These are phyloP conservation scores for Lathyrus sativus DNA, from an alignment of 306 rosid genomes.

Conservation along the genomic window DNA sequence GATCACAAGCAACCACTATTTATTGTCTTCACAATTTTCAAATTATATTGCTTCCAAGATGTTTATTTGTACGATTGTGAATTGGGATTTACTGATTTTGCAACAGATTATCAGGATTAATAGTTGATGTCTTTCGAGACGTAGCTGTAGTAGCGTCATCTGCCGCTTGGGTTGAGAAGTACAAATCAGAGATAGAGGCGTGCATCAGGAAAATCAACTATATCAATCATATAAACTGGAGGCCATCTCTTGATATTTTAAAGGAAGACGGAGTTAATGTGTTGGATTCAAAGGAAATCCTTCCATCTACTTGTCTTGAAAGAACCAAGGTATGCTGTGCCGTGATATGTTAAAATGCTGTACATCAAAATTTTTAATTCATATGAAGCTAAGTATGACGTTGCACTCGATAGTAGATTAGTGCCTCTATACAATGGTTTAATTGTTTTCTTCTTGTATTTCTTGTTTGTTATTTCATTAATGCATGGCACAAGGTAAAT, in stretches of 20 bases:
- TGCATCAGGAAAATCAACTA: constrained; percentile 49
- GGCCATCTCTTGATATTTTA: constrained; percentile 82
- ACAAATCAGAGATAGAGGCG: constrained; percentile 72
- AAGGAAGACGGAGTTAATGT: constrained; percentile 82
- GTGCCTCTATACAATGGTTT: constrained; percentile 1
- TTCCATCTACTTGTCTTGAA: constrained; percentile 59
- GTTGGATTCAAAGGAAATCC: constrained; percentile 53
- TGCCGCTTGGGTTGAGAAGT: constrained; percentile 98
- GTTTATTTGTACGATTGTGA: constrained; percentile 31
- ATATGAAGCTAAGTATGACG: constrained; percentile 4
- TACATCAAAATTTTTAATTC: constrained; percentile 23
- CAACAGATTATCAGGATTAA: constrained; percentile 83
- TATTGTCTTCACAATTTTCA: not conserved
- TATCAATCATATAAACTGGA: constrained; percentile 77
- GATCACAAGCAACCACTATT: constrained; percentile 14
- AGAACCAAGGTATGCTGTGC: constrained; percentile 65
- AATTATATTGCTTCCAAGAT: constrained; percentile 19
- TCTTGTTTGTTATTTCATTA: constrained; percentile 10
- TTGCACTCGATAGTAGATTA: constrained; percentile 16
- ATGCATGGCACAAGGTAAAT: constrained; percentile 11
- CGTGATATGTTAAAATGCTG: constrained; percentile 10
- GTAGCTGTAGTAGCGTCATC: constrained; percentile 91
- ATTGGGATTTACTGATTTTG: constrained; percentile 28
- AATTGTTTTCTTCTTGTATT: constrained; percentile 7
- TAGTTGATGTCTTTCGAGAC: constrained; percentile 84